Conservation (phyloP, 768 basidiomycete genomes). For the Holtermanniella nyarrowii region DNA sequence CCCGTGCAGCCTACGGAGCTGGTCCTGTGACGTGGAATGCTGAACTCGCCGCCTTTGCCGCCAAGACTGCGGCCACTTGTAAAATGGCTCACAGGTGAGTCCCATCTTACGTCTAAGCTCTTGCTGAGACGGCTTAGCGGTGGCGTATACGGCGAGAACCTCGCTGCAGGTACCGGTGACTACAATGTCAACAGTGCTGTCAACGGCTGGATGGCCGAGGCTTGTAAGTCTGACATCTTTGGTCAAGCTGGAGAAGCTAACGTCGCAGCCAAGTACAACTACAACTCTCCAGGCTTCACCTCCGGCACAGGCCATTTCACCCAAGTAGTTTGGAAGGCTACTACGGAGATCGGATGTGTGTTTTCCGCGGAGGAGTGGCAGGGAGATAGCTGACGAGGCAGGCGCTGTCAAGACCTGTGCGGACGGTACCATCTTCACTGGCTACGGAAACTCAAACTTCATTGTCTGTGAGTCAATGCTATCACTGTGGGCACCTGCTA, state of each 20-base stretch:
- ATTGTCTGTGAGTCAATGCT: background rate
- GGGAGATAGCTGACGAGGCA: too few species aligned
- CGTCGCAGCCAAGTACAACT: background rate
- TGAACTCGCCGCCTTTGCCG: constrained; percentile 53
- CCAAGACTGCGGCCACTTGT: constrained; percentile 60
- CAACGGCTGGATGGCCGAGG: background rate
- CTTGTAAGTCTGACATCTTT: background rate
- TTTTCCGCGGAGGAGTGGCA: too few species aligned
- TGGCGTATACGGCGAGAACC: background rate
- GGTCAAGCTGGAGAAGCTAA: background rate
- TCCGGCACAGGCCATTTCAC: background rate
- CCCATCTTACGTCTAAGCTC: background rate
- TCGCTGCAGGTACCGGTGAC: background rate
- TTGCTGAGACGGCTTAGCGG: background rate
- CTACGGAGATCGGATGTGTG: too few species aligned
- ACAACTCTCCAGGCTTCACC: background rate
- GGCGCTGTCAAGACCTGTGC: background rate
- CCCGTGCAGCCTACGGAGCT: constrained; percentile 43
- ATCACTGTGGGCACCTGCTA: background rate
- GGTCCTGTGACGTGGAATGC: constrained; percentile 55
- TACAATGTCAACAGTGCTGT: background rate
- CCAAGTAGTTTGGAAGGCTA: background rate
- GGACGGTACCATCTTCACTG: background rate
- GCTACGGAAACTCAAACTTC: background rate
- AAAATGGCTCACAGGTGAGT: constrained; percentile 50